These are phyloP conservation scores for Takashimella koratensis DNA, from an alignment of 1,284 basidiomycete species.

Conservation along the genomic window DNA sequence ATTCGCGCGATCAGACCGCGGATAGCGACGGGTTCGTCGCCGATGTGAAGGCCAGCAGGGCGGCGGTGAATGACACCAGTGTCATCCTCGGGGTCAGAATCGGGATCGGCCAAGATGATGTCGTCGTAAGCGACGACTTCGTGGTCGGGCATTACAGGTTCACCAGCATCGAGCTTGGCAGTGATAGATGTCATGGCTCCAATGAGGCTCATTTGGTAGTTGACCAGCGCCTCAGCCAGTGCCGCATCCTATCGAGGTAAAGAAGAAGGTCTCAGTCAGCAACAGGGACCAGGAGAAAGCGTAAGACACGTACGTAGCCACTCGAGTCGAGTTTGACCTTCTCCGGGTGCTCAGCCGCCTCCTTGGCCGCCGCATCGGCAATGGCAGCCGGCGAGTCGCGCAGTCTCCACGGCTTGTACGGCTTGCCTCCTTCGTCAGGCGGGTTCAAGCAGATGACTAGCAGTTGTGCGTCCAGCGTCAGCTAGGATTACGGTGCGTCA, in stretches of 20 bases:
- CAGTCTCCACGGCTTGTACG: conserved; percentile 45
- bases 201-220: conserved; percentile 46
- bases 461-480: neutral
- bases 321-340: neutral
- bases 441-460: conserved; percentile 49
- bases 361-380: conserved; percentile 21
- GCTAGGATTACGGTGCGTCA: neutral
- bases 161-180: conserved; percentile 17
- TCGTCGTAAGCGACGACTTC: too few relatives aligned
- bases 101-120: too few relatives aligned
- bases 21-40: neutral
- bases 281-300: neutral
- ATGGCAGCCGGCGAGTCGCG: conserved; percentile 43
- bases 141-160: neutral
- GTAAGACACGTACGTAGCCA: neutral
- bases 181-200: conserved; percentile 33
- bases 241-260: conserved; percentile 28
- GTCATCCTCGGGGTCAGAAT: neutral
- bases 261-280: neutral
- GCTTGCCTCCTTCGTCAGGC: conserved; percentile 30
- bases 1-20: conserved; percentile 5
- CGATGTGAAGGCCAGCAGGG: neutral
- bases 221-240: conserved; percentile 45
- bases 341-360: conserved; percentile 11
- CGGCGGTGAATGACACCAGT: neutral